Base-by-base conservation (phyloP, 176 grass and related monocot genomes). In the Chloris gayana region DNA sequence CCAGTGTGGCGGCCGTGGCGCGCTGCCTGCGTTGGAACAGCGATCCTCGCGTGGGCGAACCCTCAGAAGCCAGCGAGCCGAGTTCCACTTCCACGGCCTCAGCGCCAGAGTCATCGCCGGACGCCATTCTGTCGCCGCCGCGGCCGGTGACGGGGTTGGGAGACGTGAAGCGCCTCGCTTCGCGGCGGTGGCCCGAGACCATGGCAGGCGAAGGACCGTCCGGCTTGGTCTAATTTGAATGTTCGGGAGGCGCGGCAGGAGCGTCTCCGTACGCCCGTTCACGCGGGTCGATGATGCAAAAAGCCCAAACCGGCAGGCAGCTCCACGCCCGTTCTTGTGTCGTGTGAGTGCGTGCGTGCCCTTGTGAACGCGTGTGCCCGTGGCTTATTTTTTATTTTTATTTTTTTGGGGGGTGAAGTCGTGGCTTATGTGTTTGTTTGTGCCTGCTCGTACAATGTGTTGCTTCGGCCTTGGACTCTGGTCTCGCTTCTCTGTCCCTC, bases 111-210 rank as follows among this genome's bases (percentile, higher is more conserved):
- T 1, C 68, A 6, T 61, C 51, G 34, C 1, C 26, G 19, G 62
- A 0, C 21, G 13, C 15, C 14, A 34, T 27, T 24, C 26, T 70
- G 64, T 84, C 70, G 27, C 76, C 81, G 1, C 87, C 82, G 53
- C 81, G 9, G 53, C 74, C 59, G 38, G 49, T 73, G 5, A 38
- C 9, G 21, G 67, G 67, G 9, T 44, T 81, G 4, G 82, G 82
- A 57, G 82, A 81, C 54, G 10, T 80, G 82, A 89, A 81, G 82
- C 82, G 27, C 13, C 71, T 85, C 65, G 82, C 70, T 47, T 85
- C 70, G 45, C 63, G 87, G 45, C 82, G 87, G 34, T 89, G 82
- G 87, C 33, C 82, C 12, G 71, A 81, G 18, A 53, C 80, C 34
- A 22, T 78, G 58, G 58, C 58, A 11, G 69, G 25, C 1, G 2